A percentile compares a stretch with the other conserved stretches of the same genome.
These are phyloP conservation scores for Teunomyces panamensis DNA, from an alignment of 805 yeast species.

Conservation along the genomic window DNA sequence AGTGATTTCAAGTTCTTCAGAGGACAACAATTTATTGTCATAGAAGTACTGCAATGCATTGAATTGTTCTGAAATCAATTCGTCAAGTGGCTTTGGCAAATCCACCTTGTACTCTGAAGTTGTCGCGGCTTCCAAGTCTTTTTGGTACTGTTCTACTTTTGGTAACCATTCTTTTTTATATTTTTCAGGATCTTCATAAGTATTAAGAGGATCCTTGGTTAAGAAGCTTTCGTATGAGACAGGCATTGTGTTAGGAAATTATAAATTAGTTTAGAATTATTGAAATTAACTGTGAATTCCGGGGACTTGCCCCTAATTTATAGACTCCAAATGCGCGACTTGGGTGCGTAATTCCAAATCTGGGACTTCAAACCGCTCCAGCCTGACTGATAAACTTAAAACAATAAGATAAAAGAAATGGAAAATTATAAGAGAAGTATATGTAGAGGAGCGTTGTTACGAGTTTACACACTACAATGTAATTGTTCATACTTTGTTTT, in stretches of 20 bases:
- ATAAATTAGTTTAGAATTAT: background rate
- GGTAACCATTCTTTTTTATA: slow-evolving; percentile 44
- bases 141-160: slow-evolving; percentile 41
- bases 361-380: background rate
- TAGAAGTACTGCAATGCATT: slow-evolving; percentile 34
- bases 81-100: slow-evolving; percentile 32
- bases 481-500: no score
- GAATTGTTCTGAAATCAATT: slow-evolving; percentile 34
- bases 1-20: slow-evolving; percentile 43
- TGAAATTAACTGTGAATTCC: background rate
- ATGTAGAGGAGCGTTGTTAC: no score
- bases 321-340: background rate
- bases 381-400: background rate
- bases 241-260: slow-evolving; percentile 2
- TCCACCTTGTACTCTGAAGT: slow-evolving; percentile 30
- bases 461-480: no score
- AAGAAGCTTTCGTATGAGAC: slow-evolving; percentile 23
- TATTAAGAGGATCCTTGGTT: slow-evolving; percentile 27
- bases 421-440: no score
- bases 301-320: background rate
- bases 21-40: slow-evolving; percentile 33
- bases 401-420: background rate
- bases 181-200: slow-evolving; percentile 41
- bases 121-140: slow-evolving; percentile 29
- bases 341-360: background rate